Evolutionary conservation across 2,329 filamentous ascomycete genomes (phyloP).

Genomic region (Metarhizium rileyi): DNA sequence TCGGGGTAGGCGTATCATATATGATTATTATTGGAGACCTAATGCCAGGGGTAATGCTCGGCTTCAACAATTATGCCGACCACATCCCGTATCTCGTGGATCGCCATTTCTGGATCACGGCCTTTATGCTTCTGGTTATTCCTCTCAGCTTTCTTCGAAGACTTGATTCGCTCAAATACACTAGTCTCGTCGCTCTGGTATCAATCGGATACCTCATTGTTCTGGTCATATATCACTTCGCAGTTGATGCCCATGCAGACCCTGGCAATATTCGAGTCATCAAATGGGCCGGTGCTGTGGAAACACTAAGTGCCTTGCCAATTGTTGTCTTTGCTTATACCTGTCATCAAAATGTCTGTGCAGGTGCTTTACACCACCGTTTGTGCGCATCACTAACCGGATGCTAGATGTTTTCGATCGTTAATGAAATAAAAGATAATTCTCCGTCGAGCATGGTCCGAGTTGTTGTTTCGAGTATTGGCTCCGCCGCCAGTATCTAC

Average conservation of each 20-base stretch:
- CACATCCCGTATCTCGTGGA: conserved; percentile 67
- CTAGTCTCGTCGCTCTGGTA: conserved; percentile 79
- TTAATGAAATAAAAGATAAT: conserved; percentile 88
- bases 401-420: conserved; percentile 86
- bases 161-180: conserved; percentile 94
- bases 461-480: conserved; percentile 77
- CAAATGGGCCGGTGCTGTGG: conserved; percentile 67
- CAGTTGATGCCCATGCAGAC: conserved; percentile 64
- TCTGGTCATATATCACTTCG: conserved; percentile 86
- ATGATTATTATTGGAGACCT: conserved; percentile 97
- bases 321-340: conserved; percentile 99
- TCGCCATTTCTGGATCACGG: conserved; percentile 94
- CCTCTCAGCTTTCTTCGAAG: conserved; percentile 85
- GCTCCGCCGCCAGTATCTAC: conserved; percentile 78
- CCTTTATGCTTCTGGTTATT: conserved; percentile 93
- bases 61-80: conserved; percentile 59
- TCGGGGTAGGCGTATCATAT: conserved; percentile 94
- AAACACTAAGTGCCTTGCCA: conserved; percentile 75
- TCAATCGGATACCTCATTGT: conserved; percentile 93
- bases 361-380: conserved; percentile 14
- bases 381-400: conserved; percentile 13
- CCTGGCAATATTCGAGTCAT: conserved; percentile 68
- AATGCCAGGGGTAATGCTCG: conserved; percentile 87
- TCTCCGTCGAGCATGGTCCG: conserved; percentile 63
- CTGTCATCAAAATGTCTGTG: conserved; percentile 82